Percentiles rank a stretch among this genome's conserved stretches.
Conservation (phyloP, 768 basidiomycete species). For the Panus rudis region DNA sequence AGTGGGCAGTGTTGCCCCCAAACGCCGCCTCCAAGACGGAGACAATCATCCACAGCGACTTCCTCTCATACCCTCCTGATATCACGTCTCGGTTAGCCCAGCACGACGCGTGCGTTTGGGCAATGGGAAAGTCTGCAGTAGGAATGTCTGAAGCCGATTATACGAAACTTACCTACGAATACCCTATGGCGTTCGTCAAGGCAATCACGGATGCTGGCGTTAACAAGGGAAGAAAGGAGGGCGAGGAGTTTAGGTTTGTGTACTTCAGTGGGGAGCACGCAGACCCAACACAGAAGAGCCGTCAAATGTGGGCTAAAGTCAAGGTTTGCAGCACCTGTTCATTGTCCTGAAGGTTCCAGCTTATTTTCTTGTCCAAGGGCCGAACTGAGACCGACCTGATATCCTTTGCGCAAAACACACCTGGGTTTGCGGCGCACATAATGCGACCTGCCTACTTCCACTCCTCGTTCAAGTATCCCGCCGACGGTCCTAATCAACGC, state of each 20-base stretch:
- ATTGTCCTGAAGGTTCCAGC: neutral
- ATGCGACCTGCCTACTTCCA: slow-evolving; percentile 31
- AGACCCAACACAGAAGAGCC: slow-evolving; percentile 26
- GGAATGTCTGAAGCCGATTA: slow-evolving; percentile 28
- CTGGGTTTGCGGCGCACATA: slow-evolving; percentile 20
- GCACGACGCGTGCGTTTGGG: slow-evolving; percentile 33
- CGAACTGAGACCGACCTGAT: slow-evolving; percentile 25
- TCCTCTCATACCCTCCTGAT: slow-evolving; percentile 24
- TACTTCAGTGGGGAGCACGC: slow-evolving; percentile 32
- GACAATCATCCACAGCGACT: slow-evolving; percentile 27
- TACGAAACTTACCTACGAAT: slow-evolving; percentile 29
- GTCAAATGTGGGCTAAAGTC: slow-evolving; percentile 27
- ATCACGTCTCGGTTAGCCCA: slow-evolving; percentile 23
- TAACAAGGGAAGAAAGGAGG: slow-evolving; percentile 12
- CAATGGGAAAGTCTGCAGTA: slow-evolving; percentile 22
- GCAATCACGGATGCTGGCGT: slow-evolving; percentile 25
- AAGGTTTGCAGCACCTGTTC: slow-evolving; percentile 23
- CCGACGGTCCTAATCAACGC: slow-evolving; percentile 23
- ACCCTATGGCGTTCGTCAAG: slow-evolving; percentile 23
- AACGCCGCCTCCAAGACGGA: slow-evolving; percentile 24
- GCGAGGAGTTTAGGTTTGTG: slow-evolving; percentile 29
- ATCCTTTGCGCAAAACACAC: slow-evolving; percentile 14
- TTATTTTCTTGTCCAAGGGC: slow-evolving; percentile 15
- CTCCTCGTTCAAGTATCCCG: slow-evolving; percentile 22
- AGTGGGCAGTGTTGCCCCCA: slow-evolving; percentile 24